Percentiles rank a stretch among this genome's conserved stretches.
phyloP scores from a whole-genome alignment of 495 filamentous ascomycete genomes.

The Penicillium daleae region DNA sequence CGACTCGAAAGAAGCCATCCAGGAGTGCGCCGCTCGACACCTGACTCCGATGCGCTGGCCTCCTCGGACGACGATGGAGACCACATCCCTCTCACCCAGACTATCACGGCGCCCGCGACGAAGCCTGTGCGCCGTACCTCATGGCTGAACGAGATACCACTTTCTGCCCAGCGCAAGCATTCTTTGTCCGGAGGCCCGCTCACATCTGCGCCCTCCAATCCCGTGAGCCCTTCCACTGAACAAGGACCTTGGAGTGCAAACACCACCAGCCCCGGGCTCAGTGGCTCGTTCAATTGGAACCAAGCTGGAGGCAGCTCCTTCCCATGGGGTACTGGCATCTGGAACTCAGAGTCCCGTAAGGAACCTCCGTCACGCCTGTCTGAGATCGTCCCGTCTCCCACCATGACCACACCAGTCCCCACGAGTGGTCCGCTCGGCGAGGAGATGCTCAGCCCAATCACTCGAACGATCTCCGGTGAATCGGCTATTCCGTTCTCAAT shows the following conservation, averaged over 20 bases:
- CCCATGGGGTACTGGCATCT: slow-evolving; percentile 76
- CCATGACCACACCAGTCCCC: slow-evolving; percentile 62
- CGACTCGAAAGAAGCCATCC: slow-evolving; percentile 73
- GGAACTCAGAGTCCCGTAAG: slow-evolving; percentile 74
- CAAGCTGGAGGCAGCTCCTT: slow-evolving; percentile 61
- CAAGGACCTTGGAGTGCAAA: slow-evolving; percentile 66
- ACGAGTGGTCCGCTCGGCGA: slow-evolving; percentile 45
- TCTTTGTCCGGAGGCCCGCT: slow-evolving; percentile 61
- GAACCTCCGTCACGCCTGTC: slow-evolving; percentile 73
- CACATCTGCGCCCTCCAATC: slow-evolving; percentile 76
- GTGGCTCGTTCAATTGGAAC: slow-evolving; percentile 61
- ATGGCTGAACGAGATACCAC: slow-evolving; percentile 58
- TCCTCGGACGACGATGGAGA: slow-evolving; percentile 90
- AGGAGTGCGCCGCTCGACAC: slow-evolving; percentile 74
- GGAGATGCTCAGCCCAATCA: slow-evolving; percentile 58
- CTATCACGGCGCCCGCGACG: slow-evolving; percentile 39
- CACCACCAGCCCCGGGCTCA: slow-evolving; percentile 45
- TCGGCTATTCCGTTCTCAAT: slow-evolving; percentile 81
- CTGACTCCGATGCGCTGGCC: slow-evolving; percentile 88
- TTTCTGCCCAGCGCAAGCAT: slow-evolving; percentile 49
- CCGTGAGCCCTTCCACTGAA: slow-evolving; percentile 72
- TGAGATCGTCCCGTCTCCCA: slow-evolving; percentile 78
- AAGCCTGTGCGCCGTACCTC: slow-evolving; percentile 55
- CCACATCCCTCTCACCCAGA: slow-evolving; percentile 41
- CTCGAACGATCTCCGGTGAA: slow-evolving; percentile 59